A percentile compares a stretch with the other conserved stretches of the same genome.
Evolutionary conservation across 225 moss, liverwort and hornwort genomes (phyloP).

Genomic region (Thuidium tamariscinum): DNA sequence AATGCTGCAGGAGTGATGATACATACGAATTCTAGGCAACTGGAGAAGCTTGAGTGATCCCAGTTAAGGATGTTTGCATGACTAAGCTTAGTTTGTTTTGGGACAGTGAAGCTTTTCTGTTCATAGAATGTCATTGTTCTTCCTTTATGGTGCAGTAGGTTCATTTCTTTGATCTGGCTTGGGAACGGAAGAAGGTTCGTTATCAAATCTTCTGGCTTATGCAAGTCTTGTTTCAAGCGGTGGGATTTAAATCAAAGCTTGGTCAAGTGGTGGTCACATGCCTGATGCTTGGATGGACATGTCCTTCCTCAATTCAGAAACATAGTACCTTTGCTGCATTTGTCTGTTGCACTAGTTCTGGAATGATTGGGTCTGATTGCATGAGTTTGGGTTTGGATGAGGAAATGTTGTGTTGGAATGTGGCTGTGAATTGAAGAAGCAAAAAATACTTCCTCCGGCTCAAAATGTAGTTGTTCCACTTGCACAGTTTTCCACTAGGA

Average conservation of each 20-base stretch:
- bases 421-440: neutral
- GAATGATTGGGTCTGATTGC: neutral
- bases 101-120: neutral
- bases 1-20: neutral
- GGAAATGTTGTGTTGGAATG: neutral
- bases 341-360: neutral
- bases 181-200: neutral
- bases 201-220: neutral
- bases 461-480: no score
- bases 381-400: neutral
- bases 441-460: neutral
- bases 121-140: neutral
- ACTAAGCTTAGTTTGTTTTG: no score
- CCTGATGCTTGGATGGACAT: neutral
- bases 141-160: neutral
- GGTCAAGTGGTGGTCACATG: no score
- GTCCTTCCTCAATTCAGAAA: neutral
- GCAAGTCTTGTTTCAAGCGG: neutral
- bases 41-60: neutral
- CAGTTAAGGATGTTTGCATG: neutral
- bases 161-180: neutral
- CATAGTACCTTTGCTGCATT: neutral
- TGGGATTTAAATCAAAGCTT: neutral
- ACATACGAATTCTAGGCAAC: neutral
- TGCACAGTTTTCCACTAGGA: no score